A percentile compares a stretch with the other conserved stretches of the same genome.
Conservation (phyloP, 108 stramenopile species). For the Chaetoceros muelleri region DNA sequence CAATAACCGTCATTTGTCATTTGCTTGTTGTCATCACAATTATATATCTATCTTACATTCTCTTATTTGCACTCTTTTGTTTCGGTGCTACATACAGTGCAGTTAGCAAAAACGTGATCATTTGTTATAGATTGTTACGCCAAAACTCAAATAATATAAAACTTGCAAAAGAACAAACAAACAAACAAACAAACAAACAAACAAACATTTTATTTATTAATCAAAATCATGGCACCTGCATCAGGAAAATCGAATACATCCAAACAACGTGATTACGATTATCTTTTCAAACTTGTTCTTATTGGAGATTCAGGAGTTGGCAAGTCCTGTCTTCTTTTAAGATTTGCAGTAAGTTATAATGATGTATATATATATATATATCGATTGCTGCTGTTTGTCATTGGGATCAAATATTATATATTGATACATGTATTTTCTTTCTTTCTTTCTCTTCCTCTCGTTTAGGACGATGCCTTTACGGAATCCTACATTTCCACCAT, state of each 20-base stretch:
- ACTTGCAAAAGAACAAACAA: no score
- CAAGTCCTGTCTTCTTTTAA: conserved; percentile 94
- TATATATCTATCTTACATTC: no score
- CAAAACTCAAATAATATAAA: no score
- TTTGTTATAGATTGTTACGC: no score
- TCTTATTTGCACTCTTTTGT: no score
- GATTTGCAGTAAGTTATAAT: conserved; percentile 84
- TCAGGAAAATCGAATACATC: conserved; percentile 24
- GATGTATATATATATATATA: no score
- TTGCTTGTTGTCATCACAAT: no score
- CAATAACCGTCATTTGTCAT: no score
- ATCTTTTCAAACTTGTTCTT: conserved; percentile 95
- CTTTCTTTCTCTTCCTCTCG: no score
- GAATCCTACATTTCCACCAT: conserved; percentile 99
- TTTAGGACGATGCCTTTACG: conserved; percentile 94
- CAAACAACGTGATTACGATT: conserved; percentile 79
- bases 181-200: no score
- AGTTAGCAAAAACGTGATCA: no score
- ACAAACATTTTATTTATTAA: not conserved
- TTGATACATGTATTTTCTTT: not conserved
- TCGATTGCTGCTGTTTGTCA: conserved; percentile 3
- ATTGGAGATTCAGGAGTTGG: conserved; percentile 99
- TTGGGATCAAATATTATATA: not conserved
- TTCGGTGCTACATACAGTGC: no score
- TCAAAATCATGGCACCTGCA: conserved; percentile 25